phyloP scores from a whole-genome alignment of 192 early-diverging fungal species.

The Ramicandelaber brevisporus region DNA sequence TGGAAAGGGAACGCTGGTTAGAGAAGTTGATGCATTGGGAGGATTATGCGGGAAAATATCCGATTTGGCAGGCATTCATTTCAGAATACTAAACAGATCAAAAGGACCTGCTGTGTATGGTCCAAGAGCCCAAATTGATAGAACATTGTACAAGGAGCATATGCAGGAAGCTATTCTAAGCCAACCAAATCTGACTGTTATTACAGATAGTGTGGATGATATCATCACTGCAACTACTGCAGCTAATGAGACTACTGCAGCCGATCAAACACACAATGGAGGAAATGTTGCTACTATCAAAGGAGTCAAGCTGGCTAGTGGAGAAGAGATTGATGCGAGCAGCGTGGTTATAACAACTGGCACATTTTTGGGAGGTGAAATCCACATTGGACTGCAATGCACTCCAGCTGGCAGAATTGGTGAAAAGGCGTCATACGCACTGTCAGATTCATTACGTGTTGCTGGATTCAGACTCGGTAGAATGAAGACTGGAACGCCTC shows the following conservation, averaged over 20 bases:
- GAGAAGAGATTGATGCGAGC: constrained; percentile 33
- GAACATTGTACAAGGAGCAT: constrained; percentile 45
- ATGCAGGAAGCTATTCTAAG: constrained; percentile 32
- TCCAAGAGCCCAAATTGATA: constrained; percentile 58
- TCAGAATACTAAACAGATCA: constrained; percentile 51
- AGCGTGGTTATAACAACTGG: constrained; percentile 59
- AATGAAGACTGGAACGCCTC: constrained; percentile 72
- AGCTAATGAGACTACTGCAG: constrained; percentile 10
- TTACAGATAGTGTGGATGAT: constrained; percentile 42
- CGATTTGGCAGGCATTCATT: constrained; percentile 56
- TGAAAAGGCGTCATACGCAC: constrained; percentile 42
- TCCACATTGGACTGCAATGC: constrained; percentile 42
- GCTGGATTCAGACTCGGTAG: constrained; percentile 52
- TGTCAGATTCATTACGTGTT: constrained; percentile 41
- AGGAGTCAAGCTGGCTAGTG: constrained; percentile 36
- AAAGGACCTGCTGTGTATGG: constrained; percentile 65
- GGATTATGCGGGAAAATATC: constrained; percentile 58
- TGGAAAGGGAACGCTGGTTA: constrained; percentile 55
- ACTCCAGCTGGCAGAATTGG: constrained; percentile 47
- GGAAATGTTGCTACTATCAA: constrained; percentile 17
- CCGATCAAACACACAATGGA: constrained; percentile 6
- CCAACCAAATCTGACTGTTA: constrained; percentile 42
- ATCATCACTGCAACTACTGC: constrained; percentile 22
- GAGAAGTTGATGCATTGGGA: constrained; percentile 60
- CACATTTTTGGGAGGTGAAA: constrained; percentile 58